Conservation (phyloP, 805 yeast genomes). For the Metschnikowia borealis region DNA sequence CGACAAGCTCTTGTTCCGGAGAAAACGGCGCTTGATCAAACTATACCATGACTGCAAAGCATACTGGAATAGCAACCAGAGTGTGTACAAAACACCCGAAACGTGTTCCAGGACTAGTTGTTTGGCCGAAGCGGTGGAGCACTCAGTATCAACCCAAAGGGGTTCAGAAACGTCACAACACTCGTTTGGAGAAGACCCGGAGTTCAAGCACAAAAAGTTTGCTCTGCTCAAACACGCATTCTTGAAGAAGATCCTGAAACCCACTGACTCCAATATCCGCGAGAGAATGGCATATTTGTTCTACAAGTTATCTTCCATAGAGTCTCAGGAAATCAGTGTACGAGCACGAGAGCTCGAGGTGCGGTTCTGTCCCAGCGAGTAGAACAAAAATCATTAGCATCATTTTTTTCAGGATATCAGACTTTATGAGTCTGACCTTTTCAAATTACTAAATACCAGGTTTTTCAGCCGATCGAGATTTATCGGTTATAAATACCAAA, state of each 20-base stretch:
- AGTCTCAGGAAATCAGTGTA: constrained; percentile 8
- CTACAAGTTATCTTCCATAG: constrained; percentile 15
- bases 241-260: constrained; percentile 10
- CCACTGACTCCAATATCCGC: constrained; percentile 12
- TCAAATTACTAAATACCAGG: too few relatives aligned
- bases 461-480: too few relatives aligned
- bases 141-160: constrained; percentile 5
- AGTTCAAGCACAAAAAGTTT: neutral
- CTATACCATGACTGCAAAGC: constrained; percentile 12
- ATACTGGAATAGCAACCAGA: constrained; percentile 12
- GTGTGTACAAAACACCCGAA: constrained; percentile 6
- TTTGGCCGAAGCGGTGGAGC: neutral
- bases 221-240: constrained; percentile 13
- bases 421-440: too few relatives aligned
- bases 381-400: neutral
- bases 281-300: constrained; percentile 22
- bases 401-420: too few relatives aligned
- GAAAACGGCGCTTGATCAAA: constrained; percentile 12
- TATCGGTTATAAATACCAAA: too few relatives aligned
- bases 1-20: constrained; percentile 9
- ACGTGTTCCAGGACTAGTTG: constrained; percentile 15
- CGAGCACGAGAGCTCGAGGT: constrained; percentile 16
- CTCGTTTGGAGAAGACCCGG: neutral
- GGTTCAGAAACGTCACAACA: constrained; percentile 8
- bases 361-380: constrained; percentile 10